Conservation (phyloP, 768 basidiomycete species). For the Polyporus arcularius region DNA sequence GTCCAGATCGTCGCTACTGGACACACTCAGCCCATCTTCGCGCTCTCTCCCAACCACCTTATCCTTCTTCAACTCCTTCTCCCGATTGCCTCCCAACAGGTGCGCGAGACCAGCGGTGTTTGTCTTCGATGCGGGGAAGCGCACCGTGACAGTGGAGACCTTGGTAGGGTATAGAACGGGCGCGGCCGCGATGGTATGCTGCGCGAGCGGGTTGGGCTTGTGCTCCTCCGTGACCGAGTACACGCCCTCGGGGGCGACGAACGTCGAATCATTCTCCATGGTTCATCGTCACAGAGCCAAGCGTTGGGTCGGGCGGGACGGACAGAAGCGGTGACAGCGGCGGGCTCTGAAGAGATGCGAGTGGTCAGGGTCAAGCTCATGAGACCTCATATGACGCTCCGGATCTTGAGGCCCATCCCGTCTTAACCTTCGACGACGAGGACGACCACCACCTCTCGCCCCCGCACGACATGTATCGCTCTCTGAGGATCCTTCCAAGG, state of each 20-base stretch:
- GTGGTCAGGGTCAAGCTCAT: conserved; percentile 16
- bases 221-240: conserved; percentile 88
- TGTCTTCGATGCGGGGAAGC: conserved; percentile 60
- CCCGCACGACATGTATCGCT: conserved; percentile 15
- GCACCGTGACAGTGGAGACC: conserved; percentile 61
- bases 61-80: conserved; percentile 43
- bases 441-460: conserved; percentile 19
- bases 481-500: conserved; percentile 18
- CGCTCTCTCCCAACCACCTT: conserved; percentile 26
- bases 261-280: conserved; percentile 84
- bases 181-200: conserved; percentile 36
- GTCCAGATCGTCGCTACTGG: conserved; percentile 81
- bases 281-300: conserved; percentile 26
- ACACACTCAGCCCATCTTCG: conserved; percentile 68
- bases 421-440: conserved; percentile 19
- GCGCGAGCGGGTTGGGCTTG: conserved; percentile 56
- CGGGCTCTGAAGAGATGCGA: not conserved
- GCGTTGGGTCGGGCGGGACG: conserved; percentile 7
- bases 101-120: conserved; percentile 66
- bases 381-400: conserved; percentile 18
- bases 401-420: conserved; percentile 28
- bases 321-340: conserved; percentile 21
- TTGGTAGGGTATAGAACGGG: conserved; percentile 54
- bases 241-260: conserved; percentile 88
- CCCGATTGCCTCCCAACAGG: conserved; percentile 67